Conservation (phyloP, 495 filamentous ascomycete genomes). For the Patellaria atrata region DNA sequence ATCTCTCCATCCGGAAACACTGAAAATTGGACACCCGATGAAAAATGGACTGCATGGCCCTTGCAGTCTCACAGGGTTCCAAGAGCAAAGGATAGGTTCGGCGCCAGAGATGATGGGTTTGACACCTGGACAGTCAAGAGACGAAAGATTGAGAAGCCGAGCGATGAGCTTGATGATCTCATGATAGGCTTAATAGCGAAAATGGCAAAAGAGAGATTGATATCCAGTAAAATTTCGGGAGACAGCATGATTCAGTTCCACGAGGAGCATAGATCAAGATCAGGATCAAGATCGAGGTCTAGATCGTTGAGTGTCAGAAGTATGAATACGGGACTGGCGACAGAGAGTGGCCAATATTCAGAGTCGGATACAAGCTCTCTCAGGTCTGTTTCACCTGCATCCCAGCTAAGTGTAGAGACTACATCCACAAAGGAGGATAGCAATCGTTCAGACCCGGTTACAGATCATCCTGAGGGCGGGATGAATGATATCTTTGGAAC, state of each 20-base stretch:
- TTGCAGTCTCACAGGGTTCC: constrained; percentile 45
- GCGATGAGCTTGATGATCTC: constrained; percentile 48
- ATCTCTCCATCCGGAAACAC: no score
- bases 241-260: no score
- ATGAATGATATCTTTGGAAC: no score
- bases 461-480: constrained; percentile 2
- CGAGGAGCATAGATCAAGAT: no score
- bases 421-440: not conserved
- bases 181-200: constrained; percentile 47
- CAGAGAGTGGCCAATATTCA: no score
- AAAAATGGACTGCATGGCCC: constrained; percentile 71
- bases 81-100: constrained; percentile 34
- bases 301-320: no score
- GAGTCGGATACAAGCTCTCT: no score
- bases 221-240: no score
- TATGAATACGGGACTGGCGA: no score
- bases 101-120: constrained; percentile 37
- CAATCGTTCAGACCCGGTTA: not conserved
- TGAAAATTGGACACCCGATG: no score
- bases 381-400: no score
- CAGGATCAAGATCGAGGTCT: no score
- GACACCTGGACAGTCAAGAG: constrained; percentile 22
- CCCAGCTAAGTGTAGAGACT: constrained; percentile 6
- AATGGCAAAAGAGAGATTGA: constrained; percentile 49
- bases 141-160: constrained; percentile 33